phyloP scores from a whole-genome alignment of 1,284 basidiomycete species.

The Pseudozyma thailandica region DNA sequence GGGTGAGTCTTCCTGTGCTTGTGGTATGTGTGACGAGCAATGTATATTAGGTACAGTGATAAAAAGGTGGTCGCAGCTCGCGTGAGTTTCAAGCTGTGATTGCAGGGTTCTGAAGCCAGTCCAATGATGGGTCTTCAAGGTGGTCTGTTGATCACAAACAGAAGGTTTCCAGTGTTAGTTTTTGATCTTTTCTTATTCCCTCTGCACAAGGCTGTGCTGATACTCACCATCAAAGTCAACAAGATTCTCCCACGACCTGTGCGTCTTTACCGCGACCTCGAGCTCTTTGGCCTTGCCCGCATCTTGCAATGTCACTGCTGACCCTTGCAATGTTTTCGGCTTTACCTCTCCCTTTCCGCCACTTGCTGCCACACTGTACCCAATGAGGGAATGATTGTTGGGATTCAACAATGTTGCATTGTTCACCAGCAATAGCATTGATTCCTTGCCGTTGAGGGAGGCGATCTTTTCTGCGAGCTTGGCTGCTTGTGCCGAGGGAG shows the following conservation, averaged over 20 bases:
- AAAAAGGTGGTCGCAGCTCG: background rate
- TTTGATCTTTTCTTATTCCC: background rate
- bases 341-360: slow-evolving; percentile 13
- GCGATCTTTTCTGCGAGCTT: slow-evolving; percentile 42
- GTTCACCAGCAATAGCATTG: slow-evolving; percentile 33
- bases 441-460: slow-evolving; percentile 10
- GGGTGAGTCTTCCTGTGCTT: too few relatives aligned
- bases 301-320: slow-evolving; percentile 17
- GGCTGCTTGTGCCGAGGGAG: slow-evolving; percentile 28
- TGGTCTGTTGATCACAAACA: slow-evolving; percentile 29
- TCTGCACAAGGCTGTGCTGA: background rate
- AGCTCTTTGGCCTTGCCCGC: slow-evolving; percentile 13
- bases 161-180: background rate
- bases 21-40: background rate
- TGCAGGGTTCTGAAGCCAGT: slow-evolving; percentile 41
- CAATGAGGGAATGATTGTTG: slow-evolving; percentile 13
- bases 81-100: slow-evolving; percentile 26
- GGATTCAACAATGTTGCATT: slow-evolving; percentile 28
- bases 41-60: background rate
- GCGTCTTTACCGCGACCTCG: slow-evolving; percentile 20
- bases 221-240: slow-evolving; percentile 47
- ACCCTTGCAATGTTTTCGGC: slow-evolving; percentile 15
- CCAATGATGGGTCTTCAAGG: slow-evolving; percentile 37
- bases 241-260: slow-evolving; percentile 25
- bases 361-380: slow-evolving; percentile 10